Conservation (phyloP, 441 rosid genomes). For the Populus trichocarpa region DNA sequence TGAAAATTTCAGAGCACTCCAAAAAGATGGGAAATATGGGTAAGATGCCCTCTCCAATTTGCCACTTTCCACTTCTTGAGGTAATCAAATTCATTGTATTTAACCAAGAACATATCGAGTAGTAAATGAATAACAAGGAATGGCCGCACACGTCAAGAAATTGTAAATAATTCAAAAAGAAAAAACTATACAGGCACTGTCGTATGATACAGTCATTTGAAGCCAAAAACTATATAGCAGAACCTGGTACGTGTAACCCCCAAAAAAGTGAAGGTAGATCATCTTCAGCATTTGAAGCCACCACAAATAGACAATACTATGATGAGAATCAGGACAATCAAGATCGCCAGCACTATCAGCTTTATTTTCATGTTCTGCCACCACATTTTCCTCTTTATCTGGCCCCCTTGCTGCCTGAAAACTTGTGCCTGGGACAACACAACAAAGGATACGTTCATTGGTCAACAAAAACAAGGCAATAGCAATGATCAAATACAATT, state of each 20-base stretch:
- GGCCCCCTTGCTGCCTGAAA: constrained; percentile 80
- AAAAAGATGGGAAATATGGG: neutral
- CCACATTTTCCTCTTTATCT: constrained; percentile 94
- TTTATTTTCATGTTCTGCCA: constrained; percentile 91
- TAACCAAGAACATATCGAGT: neutral
- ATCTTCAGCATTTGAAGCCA: constrained; percentile 46
- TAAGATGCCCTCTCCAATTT: neutral
- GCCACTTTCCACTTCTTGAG: neutral
- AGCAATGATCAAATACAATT: neutral
- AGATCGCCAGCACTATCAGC: constrained; percentile 70
- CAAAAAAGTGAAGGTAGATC: constrained; percentile 8
- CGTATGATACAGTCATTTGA: constrained; percentile 4
- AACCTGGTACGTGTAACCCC: constrained; percentile 2
- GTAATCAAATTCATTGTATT: neutral
- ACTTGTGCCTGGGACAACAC: constrained; percentile 70
- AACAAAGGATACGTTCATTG: neutral
- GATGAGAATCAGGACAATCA: constrained; percentile 71
- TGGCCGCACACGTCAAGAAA: constrained; percentile 25
- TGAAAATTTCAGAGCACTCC: neutral
- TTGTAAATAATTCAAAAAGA: neutral
- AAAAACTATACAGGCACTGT: neutral
- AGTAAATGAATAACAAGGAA: constrained; percentile 13
- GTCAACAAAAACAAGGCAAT: neutral
- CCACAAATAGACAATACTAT: constrained; percentile 66
- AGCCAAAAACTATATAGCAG: constrained; percentile 22